Conservation (phyloP, 768 basidiomycete species). For the Suillus ampliporus region DNA sequence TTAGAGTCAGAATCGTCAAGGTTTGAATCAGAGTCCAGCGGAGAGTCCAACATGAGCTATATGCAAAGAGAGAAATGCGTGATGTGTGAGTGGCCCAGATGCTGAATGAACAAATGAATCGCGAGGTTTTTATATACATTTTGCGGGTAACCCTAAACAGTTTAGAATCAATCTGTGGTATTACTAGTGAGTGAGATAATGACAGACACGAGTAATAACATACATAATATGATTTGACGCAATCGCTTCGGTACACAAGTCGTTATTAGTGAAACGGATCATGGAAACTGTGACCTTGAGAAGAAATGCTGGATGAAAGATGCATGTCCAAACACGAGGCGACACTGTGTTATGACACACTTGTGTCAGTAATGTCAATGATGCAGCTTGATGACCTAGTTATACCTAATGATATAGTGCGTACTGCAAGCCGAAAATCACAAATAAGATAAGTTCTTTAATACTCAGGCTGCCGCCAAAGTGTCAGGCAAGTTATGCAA, state of each 20-base stretch:
- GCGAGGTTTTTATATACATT: not conserved
- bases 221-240: not conserved
- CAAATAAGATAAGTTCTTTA: no score
- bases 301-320: not conserved
- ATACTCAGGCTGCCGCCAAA: not conserved
- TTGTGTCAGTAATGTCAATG: not conserved
- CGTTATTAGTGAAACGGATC: not conserved
- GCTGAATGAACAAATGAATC: not conserved
- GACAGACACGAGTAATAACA: not conserved
- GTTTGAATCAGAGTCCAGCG: not conserved
- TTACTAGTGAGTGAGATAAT: not conserved
- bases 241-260: not conserved
- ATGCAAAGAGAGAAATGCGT: not conserved
- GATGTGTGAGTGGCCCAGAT: not conserved
- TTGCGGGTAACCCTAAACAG: not conserved
- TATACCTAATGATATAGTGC: no score
- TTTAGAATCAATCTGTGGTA: not conserved
- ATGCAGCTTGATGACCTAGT: not conserved
- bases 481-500: not conserved
- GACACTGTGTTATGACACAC: conserved; percentile 1
- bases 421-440: no score
- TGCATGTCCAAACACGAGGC: not conserved
- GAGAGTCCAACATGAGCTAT: not conserved
- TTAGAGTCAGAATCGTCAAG: not conserved
- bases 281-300: conserved; percentile 1